Evolutionary conservation across 1,139 yeast species (phyloP).

Genomic region (Waltiozyma sp.): DNA sequence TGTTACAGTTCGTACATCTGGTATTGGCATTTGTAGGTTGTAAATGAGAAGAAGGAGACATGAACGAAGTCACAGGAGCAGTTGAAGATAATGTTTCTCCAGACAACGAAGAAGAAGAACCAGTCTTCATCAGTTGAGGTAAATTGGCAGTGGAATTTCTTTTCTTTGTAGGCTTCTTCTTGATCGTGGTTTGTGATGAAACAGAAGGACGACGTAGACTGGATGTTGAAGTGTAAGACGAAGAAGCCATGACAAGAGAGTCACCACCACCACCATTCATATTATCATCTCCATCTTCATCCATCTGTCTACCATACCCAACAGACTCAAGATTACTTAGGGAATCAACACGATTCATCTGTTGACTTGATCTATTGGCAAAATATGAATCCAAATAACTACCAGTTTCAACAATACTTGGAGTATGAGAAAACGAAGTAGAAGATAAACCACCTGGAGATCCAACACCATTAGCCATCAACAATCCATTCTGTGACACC

Average conservation of each 20-base stretch:
- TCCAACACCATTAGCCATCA: not conserved
- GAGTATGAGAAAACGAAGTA: constrained; percentile 14
- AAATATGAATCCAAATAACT: constrained; percentile 17
- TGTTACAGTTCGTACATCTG: constrained; percentile 76
- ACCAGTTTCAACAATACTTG: constrained; percentile 10
- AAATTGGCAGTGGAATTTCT: constrained; percentile 14
- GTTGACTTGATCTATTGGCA: constrained; percentile 3
- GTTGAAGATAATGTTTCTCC: not conserved
- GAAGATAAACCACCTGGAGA: not conserved
- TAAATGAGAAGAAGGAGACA: not conserved
- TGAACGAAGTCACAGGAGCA: not conserved
- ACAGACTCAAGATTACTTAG: constrained; percentile 5
- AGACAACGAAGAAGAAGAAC: not conserved
- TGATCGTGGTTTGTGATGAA: constrained; percentile 8
- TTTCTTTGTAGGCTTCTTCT: constrained; percentile 12
- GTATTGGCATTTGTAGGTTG: constrained; percentile 7
- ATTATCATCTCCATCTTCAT: constrained; percentile 6
- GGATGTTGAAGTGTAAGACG: constrained; percentile 12
- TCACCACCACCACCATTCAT: constrained; percentile 2
- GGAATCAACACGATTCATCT: not conserved
- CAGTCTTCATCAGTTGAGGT: not conserved
- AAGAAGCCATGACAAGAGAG: constrained; percentile 4
- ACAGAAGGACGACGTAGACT: constrained; percentile 1
- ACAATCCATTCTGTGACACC: not conserved
- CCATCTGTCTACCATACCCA: constrained; percentile 1